A percentile compares a stretch with the other conserved stretches of the same genome.
These are phyloP conservation scores for Scutellaria galericulata DNA, from an alignment of 257 asterid species.

Conservation along the genomic window DNA sequence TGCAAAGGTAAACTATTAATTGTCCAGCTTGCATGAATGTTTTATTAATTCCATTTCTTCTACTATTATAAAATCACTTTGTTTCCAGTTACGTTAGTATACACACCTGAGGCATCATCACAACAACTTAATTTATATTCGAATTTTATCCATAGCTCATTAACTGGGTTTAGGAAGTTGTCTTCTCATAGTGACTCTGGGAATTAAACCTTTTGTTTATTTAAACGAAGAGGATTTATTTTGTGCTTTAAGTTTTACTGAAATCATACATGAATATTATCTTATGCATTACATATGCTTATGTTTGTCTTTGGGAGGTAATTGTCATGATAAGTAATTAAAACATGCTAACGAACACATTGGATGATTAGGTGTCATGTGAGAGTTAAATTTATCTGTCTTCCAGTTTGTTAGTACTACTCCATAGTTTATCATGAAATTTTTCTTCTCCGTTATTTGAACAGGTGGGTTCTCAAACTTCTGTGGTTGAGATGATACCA, in stretches of 20 bases:
- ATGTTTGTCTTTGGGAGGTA: slow-evolving; percentile 10
- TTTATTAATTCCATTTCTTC: slow-evolving; percentile 28
- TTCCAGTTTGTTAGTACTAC: not conserved
- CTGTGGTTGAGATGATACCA: slow-evolving; percentile 78
- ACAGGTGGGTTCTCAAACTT: slow-evolving; percentile 76
- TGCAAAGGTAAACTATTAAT: slow-evolving; percentile 68
- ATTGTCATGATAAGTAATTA: not conserved
- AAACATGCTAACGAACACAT: not conserved
- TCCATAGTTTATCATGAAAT: slow-evolving; percentile 12
- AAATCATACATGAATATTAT: slow-evolving; percentile 11
- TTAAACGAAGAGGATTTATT: not conserved
- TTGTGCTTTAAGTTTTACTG: slow-evolving; percentile 21
- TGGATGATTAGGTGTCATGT: not conserved
- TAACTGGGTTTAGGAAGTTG: slow-evolving; percentile 5
- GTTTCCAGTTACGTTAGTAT: slow-evolving; percentile 2
- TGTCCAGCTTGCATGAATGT: slow-evolving; percentile 18
- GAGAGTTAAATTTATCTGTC: not conserved
- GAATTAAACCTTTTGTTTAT: not conserved
- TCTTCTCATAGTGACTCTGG: slow-evolving; percentile 10
- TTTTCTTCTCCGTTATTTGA: slow-evolving; percentile 35
- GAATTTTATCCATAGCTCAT: slow-evolving; percentile 1
- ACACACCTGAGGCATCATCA: slow-evolving; percentile 18
- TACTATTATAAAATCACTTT: slow-evolving; percentile 17
- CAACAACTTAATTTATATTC: not conserved
- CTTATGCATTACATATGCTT: slow-evolving; percentile 17